A percentile compares a stretch with the other conserved stretches of the same genome.
These are phyloP conservation scores for Eucalyptus sp. DNA, from an alignment of 345 rosid genomes.

Conservation along the genomic window DNA sequence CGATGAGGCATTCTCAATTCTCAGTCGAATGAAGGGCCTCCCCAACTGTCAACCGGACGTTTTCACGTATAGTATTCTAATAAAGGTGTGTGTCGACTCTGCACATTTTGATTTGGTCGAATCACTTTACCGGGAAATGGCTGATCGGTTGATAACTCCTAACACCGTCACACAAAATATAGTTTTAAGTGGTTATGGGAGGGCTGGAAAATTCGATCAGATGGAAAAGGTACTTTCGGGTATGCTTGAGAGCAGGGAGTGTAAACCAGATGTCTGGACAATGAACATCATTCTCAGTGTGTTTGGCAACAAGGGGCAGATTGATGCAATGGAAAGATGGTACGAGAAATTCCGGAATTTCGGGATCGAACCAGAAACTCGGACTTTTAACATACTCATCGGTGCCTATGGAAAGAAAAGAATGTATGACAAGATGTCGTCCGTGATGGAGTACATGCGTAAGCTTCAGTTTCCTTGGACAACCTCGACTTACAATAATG, in stretches of 20 bases:
- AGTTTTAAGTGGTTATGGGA: constrained; percentile 84
- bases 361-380: constrained; percentile 80
- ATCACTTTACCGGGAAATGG: constrained; percentile 54
- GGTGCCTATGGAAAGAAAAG: constrained; percentile 84
- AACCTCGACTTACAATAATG: constrained; percentile 77
- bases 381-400: constrained; percentile 74
- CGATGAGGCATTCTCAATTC: constrained; percentile 50
- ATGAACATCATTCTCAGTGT: constrained; percentile 75
- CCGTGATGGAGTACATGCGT: constrained; percentile 91
- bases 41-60: constrained; percentile 81
- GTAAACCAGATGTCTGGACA: constrained; percentile 94
- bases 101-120: constrained; percentile 53
- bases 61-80: constrained; percentile 64
- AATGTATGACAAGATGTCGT: constrained; percentile 89
- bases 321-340: constrained; percentile 88
- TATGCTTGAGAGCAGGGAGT: constrained; percentile 48
- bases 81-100: constrained; percentile 62
- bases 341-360: constrained; percentile 74
- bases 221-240: constrained; percentile 77
- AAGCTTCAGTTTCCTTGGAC: constrained; percentile 92
- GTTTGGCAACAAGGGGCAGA: constrained; percentile 77
- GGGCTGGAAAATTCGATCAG: constrained; percentile 58
- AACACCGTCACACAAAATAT: constrained; percentile 82
- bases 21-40: constrained; percentile 50
- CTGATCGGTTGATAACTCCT: constrained; percentile 51